These are phyloP conservation scores for Symmetrospora coprosmae DNA, from an alignment of 768 basidiomycete species.

Conservation along the genomic window DNA sequence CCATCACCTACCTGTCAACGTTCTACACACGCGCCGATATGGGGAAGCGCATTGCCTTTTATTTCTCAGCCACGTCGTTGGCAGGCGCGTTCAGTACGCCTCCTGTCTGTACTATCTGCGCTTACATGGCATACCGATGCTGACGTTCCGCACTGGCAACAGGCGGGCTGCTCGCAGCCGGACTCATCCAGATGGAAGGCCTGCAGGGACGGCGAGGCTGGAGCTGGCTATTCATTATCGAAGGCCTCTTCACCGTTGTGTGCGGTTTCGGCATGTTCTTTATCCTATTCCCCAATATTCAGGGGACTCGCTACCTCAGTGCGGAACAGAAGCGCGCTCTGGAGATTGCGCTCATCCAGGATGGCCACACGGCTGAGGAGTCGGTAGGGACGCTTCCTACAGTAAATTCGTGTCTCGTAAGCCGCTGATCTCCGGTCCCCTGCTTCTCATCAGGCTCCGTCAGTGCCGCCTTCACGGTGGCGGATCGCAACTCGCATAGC, in stretches of 20 bases:
- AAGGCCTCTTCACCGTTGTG: slow-evolving; percentile 7
- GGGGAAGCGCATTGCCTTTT: slow-evolving; percentile 1
- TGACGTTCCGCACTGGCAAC: background rate
- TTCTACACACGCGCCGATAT: background rate
- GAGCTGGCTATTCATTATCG: slow-evolving; percentile 1
- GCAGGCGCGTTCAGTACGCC: slow-evolving; percentile 11
- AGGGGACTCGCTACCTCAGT: background rate
- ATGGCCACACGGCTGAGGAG: background rate
- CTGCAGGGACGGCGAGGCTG: slow-evolving; percentile 1
- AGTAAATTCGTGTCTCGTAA: too few species aligned
- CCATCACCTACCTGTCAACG: slow-evolving; percentile 2
- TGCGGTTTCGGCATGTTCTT: background rate
- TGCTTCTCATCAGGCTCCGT: too few species aligned
- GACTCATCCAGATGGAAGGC: slow-evolving; percentile 5
- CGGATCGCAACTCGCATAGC: too few species aligned
- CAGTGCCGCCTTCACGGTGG: too few species aligned
- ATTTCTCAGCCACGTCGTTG: slow-evolving; percentile 2
- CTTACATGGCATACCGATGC: too few species aligned
- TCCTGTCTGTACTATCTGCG: too few species aligned
- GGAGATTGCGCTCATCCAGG: background rate
- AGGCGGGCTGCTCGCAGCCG: slow-evolving; percentile 11
- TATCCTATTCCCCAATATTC: background rate
- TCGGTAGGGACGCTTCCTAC: too few species aligned
- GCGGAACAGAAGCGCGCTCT: background rate
- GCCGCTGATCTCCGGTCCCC: too few species aligned